phyloP scores from a whole-genome alignment of 345 rosid species.

The Lepidium sativum region DNA sequence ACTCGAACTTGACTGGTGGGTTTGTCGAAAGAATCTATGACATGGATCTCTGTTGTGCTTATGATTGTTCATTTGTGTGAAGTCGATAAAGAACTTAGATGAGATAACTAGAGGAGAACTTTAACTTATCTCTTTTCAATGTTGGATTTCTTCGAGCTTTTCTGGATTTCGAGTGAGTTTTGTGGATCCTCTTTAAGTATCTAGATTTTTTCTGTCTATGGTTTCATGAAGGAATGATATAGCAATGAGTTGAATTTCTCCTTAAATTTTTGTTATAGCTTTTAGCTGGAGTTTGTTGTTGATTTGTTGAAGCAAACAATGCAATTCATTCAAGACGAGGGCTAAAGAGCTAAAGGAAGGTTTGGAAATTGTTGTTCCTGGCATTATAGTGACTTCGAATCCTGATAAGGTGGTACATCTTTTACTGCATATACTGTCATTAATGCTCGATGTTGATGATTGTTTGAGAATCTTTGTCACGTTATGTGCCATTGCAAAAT shows the following conservation, averaged over 20 bases:
- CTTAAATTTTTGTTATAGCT: no score
- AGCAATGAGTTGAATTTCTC: no score
- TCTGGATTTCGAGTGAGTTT: no score
- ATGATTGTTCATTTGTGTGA: background rate
- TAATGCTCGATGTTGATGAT: background rate
- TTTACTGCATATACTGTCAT: background rate
- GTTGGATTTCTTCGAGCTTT: no score
- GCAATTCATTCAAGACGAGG: conserved; percentile 64
- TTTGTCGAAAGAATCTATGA: background rate
- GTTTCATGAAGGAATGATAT: no score
- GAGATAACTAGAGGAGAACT: background rate
- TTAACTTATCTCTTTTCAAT: background rate
- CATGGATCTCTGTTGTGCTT: background rate
- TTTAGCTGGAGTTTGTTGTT: background rate
- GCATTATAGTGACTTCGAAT: conserved; percentile 50
- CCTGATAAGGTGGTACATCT: conserved; percentile 45
- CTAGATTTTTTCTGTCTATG: no score
- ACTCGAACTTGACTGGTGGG: background rate
- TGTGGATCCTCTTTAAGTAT: no score
- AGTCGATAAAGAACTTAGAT: background rate
- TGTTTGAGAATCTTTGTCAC: background rate
- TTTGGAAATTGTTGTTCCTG: conserved; percentile 53
- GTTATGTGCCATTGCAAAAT: background rate
- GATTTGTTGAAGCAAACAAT: conserved; percentile 53
- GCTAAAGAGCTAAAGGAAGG: conserved; percentile 51